Evolutionary conservation across 176 grass and related monocot species (phyloP), one percentile per base, ranked within the genome.

Genomic region (Cocos nucifera): DNA sequence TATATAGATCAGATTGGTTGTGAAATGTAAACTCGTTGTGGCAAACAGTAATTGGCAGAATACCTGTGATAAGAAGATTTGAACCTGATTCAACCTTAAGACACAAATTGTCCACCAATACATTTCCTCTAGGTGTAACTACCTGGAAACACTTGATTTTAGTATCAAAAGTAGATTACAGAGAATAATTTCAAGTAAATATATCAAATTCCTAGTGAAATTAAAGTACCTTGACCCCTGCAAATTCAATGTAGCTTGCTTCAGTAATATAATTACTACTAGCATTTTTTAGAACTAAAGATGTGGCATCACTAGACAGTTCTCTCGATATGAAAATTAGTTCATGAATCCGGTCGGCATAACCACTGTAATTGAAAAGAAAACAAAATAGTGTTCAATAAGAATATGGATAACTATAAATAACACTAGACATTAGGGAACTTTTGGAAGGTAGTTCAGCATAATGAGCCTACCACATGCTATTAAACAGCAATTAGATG

Each of bases 21-120:
- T 12, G 10, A 44, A 44, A 10, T 44, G 35, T 12, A 44, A 44
- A 44, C 35, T 12, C 35, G 2, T 12, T 14, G 35, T 14, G 35
- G 35, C 35, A 44, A 44, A 44, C 35, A 44, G 35, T 23, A 18
- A 17, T 15, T 59, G 63, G 62, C 75, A 25, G 16, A 75, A 69
- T 88, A 92, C 93, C 87, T 6, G 93, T 98, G 57, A 98, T 98
- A 73, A 98, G 85, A 65, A 98, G 87, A 83, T 98, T 98, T 65
- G 87, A 98, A 70, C 93, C 93, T 6, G 67, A 80, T 76, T 98
- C 93, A 26, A 98, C 87, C 64, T 66, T 86, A 27, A 98, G 87
- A 86, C 71, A 81, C 71, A 98, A 81, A 85, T 92, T 77, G 49
- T 92, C 85, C 53, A 98, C 87, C 77, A 98, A 81, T 59, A 85